Base-by-base conservation (phyloP, 139 green algal genomes). In the Chlamydomonas schloesseri region DNA sequence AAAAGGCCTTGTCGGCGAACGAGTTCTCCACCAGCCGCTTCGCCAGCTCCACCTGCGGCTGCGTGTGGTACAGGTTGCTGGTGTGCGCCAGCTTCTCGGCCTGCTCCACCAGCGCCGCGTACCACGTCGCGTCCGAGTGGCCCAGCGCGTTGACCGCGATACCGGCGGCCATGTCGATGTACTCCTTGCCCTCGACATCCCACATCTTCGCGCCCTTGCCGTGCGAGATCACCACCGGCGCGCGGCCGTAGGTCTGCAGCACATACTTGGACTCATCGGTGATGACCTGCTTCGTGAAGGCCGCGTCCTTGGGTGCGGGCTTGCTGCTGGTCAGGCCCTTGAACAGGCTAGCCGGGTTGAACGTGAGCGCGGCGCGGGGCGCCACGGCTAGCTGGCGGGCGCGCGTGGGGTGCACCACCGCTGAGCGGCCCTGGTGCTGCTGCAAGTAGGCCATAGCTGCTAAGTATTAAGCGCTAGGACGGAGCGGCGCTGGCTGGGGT, bases 71-170 rank as follows among this genome's bases (percentile, higher is more conserved):
- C 37, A 99, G 92, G 92, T 99, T 99, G 87, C 91, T 97, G 57
- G 95, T 96, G 93, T 99, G 98, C 21, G 90, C 79, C 58, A 99
- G 93, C 73, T 88, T 80, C 8, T n/a, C 84, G 5, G 96, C 96
- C 91, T 99, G 97, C 73, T 96, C 88, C 26, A 72, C 81, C 28
- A 99, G 89, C 10, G 97, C 95, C 33, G 88, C 60, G n/a, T 97
- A 82, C 98, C 97, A 99, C 24, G 82, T 89, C 17, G 92, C 60
- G 87, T 99, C 93, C 31, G 83, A 85, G 89, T 99, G 97, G 34
- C 97, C 98, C 50, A 99, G 93, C 0, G 94, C 93, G 81, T 99
- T 99, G 31, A 99, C 98, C 29, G 98, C 98, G 87, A 99, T 99
- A 50, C 98, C 98, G 13, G 94, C 96, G 18, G 96, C 91, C 88